phyloP scores from a whole-genome alignment of 495 filamentous ascomycete genomes.

The Penicillium angulare region DNA sequence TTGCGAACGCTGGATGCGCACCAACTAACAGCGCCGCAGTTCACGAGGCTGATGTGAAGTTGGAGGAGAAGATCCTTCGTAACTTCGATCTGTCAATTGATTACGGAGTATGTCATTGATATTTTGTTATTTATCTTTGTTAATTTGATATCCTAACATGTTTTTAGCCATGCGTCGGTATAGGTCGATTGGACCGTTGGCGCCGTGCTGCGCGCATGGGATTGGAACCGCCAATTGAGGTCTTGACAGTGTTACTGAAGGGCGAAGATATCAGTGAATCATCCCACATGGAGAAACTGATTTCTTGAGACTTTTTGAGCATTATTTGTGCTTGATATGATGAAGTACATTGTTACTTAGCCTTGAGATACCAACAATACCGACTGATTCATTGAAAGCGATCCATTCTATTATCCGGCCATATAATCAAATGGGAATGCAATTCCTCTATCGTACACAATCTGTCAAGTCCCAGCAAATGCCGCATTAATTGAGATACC shows the following conservation, averaged over 20 bases:
- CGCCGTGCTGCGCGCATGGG: constrained; percentile 75
- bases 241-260: constrained; percentile 79
- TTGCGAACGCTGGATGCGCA: not conserved
- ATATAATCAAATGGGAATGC: too few species aligned
- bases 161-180: constrained; percentile 81
- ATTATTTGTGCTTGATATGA: too few species aligned
- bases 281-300: constrained; percentile 78
- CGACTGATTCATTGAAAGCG: too few species aligned
- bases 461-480: too few species aligned
- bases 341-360: too few species aligned
- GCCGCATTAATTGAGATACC: too few species aligned
- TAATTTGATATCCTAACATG: constrained; percentile 12
- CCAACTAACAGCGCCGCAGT: constrained; percentile 37
- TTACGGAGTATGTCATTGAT: constrained; percentile 70
- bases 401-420: too few species aligned
- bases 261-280: constrained; percentile 57
- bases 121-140: not conserved
- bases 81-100: constrained; percentile 86
- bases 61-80: constrained; percentile 80
- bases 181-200: constrained; percentile 81
- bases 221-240: constrained; percentile 84
- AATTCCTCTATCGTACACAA: too few species aligned
- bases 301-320: too few species aligned
- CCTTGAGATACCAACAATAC: not conserved
- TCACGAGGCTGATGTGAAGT: constrained; percentile 68